Conservation (phyloP, 768 basidiomycete species). For the Baorangia bicolor region DNA sequence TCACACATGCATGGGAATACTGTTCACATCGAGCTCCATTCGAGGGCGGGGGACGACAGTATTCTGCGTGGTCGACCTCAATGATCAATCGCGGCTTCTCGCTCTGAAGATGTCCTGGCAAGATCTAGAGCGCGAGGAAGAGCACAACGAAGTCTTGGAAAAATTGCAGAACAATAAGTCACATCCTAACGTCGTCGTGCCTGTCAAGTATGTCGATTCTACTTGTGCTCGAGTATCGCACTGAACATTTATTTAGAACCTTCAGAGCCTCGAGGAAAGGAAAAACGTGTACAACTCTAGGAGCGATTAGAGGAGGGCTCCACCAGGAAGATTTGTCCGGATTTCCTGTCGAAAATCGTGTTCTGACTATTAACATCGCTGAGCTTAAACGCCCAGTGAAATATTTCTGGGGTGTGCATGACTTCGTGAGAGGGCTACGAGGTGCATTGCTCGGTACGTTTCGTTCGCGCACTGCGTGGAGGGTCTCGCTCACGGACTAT, state of each 20-base stretch:
- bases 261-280: background rate
- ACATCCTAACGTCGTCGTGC: background rate
- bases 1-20: too few relatives aligned
- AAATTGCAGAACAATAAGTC: background rate
- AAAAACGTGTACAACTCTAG: background rate
- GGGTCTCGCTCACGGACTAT: conserved; percentile 14
- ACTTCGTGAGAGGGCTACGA: conserved; percentile 11
- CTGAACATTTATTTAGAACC: background rate
- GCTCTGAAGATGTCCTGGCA: too few relatives aligned
- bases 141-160: too few relatives aligned
- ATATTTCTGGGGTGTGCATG: conserved; percentile 16
- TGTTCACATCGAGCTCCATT: too few relatives aligned
- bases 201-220: background rate
- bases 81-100: too few relatives aligned
- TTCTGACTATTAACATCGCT: background rate
- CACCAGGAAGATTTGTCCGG: background rate
- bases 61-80: too few relatives aligned
- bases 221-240: background rate
- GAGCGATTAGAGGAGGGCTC: conserved; percentile 1
- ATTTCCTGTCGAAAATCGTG: background rate
- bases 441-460: conserved; percentile 10
- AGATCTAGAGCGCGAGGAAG: too few relatives aligned
- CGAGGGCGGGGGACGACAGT: too few relatives aligned
- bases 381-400: too few relatives aligned
- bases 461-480: background rate